Evolutionary conservation across 2,329 filamentous ascomycete genomes (phyloP).

Genomic region (Talaromyces verruculosus): DNA sequence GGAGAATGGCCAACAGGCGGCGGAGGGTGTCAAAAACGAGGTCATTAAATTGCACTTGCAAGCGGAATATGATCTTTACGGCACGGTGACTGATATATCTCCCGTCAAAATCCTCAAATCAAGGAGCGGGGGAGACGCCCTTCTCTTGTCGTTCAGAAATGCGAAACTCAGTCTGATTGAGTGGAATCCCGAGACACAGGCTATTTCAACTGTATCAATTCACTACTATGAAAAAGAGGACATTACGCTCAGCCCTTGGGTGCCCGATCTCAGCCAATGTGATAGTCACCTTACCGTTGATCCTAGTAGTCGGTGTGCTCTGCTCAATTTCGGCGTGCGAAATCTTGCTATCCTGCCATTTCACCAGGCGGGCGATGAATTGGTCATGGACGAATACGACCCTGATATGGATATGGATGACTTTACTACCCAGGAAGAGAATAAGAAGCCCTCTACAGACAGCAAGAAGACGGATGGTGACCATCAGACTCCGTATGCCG

Average conservation of each 20-base stretch:
- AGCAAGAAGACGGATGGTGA: conserved; percentile 41
- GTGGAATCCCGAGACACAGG: conserved; percentile 81
- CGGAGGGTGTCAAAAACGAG: background rate
- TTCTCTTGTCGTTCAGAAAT: conserved; percentile 82
- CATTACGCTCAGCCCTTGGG: conserved; percentile 77
- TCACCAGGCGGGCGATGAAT: conserved; percentile 77
- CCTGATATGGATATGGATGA: conserved; percentile 64
- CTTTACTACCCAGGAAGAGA: conserved; percentile 47
- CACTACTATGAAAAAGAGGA: conserved; percentile 98
- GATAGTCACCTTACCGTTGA: conserved; percentile 83
- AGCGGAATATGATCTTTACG: conserved; percentile 78
- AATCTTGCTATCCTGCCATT: conserved; percentile 94
- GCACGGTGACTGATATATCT: conserved; percentile 79
- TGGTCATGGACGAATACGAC: conserved; percentile 90
- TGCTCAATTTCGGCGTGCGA: conserved; percentile 84
- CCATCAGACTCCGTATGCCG: conserved; percentile 70
- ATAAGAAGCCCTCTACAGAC: conserved; percentile 30
- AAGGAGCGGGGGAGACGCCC: conserved; percentile 76
- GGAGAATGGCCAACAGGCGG: conserved; percentile 59
- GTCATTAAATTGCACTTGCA: conserved; percentile 76
- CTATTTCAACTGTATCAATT: conserved; percentile 85
- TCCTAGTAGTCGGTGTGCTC: conserved; percentile 87
- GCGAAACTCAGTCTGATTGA: conserved; percentile 91
- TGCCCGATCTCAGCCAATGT: conserved; percentile 70
- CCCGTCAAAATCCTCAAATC: conserved; percentile 71